Base-by-base conservation (phyloP, 1,284 basidiomycete species). In the Cryptococcus sp. region DNA sequence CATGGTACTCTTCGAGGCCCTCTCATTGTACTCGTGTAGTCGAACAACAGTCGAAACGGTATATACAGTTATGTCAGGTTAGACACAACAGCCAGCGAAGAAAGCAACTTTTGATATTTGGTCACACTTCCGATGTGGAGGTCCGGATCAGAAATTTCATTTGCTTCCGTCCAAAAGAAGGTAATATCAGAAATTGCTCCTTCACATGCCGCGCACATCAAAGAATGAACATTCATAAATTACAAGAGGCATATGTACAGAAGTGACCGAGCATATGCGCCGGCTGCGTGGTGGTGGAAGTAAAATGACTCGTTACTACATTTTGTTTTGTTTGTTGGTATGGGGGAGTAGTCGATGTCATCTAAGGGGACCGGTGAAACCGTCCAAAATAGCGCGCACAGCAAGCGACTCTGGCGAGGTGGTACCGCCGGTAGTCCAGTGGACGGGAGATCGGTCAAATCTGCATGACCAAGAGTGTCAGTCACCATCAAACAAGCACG, bases 1-100 rank as follows among this genome's bases (percentile, higher is more conserved):
- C 93, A 96, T 1, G 91, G 90, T 0, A 92, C 88, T 54, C 91
- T 84, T 61, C 88, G 85, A 49, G 91, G 91, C 20, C 90, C 82
- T 61, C 84, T 82, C 90, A 92, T 93, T n/a, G 47, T 67, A 43
- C n/a, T 38, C 27, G 52, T 20, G 22, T 40, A 7, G 43, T 17
- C 19, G 11, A 22, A 13, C 11, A 2, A 45, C 13, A 10, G 15
- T 27, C 15, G 19, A 30, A 35, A 45, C 11, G 7, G 42, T 10
- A 19, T 45, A 7, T 16, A 19, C 41, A 16, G 41, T 45, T 45
- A 4, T 8, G 5, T 8, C 22, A 17, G n/a, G 42, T 35, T 13
- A 35, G 13, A 35, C 30, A 35, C 13, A 35, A 35, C 30, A 10
- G 8, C 30, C 30, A 35, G 30, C 30, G 30, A 35, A 35, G 30